phyloP scores from a whole-genome alignment of 2,329 filamentous ascomycete genomes.

The Curvularia hawaiiensis region DNA sequence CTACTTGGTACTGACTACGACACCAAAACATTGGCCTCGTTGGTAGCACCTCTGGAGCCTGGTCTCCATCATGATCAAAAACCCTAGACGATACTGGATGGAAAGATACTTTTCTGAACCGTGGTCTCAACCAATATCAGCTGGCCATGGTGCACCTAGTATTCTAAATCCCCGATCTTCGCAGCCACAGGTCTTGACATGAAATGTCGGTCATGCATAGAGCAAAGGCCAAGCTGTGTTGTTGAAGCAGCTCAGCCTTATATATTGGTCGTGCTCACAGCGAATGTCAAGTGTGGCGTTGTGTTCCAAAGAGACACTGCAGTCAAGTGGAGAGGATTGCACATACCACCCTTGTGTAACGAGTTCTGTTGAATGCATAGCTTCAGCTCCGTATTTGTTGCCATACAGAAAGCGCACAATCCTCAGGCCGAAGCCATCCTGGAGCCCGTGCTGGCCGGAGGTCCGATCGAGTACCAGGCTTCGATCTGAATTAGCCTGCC shows the following conservation, averaged over 20 bases:
- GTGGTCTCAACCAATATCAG: not conserved
- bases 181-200: not conserved
- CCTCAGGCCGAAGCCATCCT: not conserved
- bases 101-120: not conserved
- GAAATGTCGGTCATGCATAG: not conserved
- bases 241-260: not conserved
- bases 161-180: no score
- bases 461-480: not conserved
- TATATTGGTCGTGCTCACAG: not conserved
- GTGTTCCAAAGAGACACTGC: not conserved
- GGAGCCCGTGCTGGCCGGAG: not conserved
- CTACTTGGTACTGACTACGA: slow-evolving; percentile 22
- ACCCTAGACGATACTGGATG: not conserved
- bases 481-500: not conserved
- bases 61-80: slow-evolving; percentile 23
- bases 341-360: not conserved
- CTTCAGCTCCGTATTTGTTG: not conserved
- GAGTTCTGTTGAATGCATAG: not conserved
- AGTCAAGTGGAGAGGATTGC: not conserved
- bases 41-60: slow-evolving; percentile 36
- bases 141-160: not conserved
- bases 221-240: slow-evolving; percentile 3
- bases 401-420: not conserved
- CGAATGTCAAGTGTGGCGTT: not conserved
- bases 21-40: slow-evolving; percentile 35